Evolutionary conservation across 169 alveolate genomes (phyloP), one percentile per base, ranked within the genome.

Genomic region (Perkinsus marinus): DNA sequence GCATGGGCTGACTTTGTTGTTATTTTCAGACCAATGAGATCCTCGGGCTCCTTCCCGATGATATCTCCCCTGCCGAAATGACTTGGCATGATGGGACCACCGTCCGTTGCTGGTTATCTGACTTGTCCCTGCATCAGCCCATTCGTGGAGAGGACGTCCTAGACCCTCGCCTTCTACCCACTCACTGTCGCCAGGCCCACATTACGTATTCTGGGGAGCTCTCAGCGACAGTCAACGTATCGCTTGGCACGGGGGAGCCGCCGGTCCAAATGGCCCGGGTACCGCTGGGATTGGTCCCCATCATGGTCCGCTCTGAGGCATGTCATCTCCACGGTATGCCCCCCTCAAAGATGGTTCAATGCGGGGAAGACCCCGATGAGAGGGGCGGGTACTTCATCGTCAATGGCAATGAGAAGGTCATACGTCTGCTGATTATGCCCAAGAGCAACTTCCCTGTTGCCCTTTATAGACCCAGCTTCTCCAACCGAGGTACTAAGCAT

Each of bases 331-430:
- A 93, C 92, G 97, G 97, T 22, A 92, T 97, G 94, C 95, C 96
- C 68, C 96, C 97, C 37, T 95, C 96, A 43, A 99, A 98, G 94
- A 94, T 98, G 95, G 97, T 97, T 39, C 93, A 97, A 90, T 96
- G 96, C 92, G 98, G 99, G 68, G 99, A 99, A 94, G 99, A 99
- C 93, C 95, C 96, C 90, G 97, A 98, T 93, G 99, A 98, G 94
- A 97, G 98, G 68, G 99, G 99, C 38, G 99, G 99, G 17, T 98
- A 98, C 94, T 99, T 99, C 93, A 98, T 99, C 69, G 95, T 98
- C 90, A 98, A 98, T 93, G 99, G 99, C 41, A 96, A 97, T 94
- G 99, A 98, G 95, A 97, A 97, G 93, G 95, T 98, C 47, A 95
- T 98, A 10, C 97, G 99, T 94, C 98, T 97, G 97, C 98, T 99